Conservation (phyloP, 1,284 basidiomycete genomes). For the Xerocomus nothofagi region DNA sequence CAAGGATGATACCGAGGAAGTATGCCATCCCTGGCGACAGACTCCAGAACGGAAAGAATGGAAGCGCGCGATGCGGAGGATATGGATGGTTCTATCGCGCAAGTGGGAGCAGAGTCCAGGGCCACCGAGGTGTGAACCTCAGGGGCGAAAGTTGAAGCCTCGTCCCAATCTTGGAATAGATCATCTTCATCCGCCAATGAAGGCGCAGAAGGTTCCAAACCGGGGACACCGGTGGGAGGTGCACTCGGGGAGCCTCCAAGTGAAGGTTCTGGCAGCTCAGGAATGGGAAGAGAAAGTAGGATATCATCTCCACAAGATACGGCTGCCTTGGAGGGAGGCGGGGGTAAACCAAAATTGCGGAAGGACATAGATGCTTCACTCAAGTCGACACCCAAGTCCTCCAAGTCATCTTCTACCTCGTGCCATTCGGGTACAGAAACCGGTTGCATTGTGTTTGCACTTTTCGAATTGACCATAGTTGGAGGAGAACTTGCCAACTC, state of each 20-base stretch:
- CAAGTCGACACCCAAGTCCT: conserved; percentile 10
- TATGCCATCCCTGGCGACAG: conserved; percentile 15
- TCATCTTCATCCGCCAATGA: conserved; percentile 35
- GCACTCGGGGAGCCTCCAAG: conserved; percentile 40
- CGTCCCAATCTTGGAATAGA: conserved; percentile 25
- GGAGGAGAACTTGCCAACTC: conserved; percentile 57
- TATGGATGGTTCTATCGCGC: background rate
- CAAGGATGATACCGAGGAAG: conserved; percentile 34
- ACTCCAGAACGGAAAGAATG: background rate
- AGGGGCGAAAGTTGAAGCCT: conserved; percentile 2
- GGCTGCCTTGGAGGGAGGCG: conserved; percentile 43
- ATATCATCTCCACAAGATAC: conserved; percentile 36
- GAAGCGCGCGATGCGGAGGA: conserved; percentile 2
- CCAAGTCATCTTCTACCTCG: conserved; percentile 28
- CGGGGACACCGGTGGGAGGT: conserved; percentile 29
- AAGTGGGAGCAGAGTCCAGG: background rate
- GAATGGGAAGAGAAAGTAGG: conserved; percentile 28
- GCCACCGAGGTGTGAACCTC: conserved; percentile 1
- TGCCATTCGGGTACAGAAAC: conserved; percentile 33
- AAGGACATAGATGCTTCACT: conserved; percentile 6
- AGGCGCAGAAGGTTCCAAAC: conserved; percentile 37
- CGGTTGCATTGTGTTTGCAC: background rate
- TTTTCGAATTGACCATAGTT: background rate
- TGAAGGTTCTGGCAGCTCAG: conserved; percentile 45
- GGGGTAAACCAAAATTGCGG: conserved; percentile 11